phyloP scores from a whole-genome alignment of 345 rosid species.

The Aethionema arabicum region DNA sequence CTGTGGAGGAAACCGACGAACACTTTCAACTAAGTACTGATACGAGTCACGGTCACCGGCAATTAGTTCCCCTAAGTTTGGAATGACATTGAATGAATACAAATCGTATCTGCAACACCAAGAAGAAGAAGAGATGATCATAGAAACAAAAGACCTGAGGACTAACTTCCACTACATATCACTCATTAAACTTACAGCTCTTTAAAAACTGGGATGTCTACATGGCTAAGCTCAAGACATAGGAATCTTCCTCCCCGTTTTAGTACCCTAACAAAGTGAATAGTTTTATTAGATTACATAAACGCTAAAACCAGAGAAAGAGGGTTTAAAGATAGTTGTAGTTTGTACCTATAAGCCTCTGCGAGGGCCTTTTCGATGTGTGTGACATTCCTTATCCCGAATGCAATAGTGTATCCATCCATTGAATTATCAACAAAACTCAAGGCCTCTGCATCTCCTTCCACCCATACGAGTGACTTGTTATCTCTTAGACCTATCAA shows the following conservation, averaged over 20 bases:
- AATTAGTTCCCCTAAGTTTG: slow-evolving; percentile 75
- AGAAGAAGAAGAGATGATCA: slow-evolving; percentile 17
- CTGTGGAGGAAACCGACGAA: slow-evolving; percentile 93
- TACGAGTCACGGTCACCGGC: slow-evolving; percentile 83
- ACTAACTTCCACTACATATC: slow-evolving; percentile 3
- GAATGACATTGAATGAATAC: slow-evolving; percentile 84
- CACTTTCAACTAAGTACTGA: slow-evolving; percentile 90
- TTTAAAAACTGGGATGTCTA: slow-evolving; percentile 78
- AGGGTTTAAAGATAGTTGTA: neutral
- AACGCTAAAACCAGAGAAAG: neutral
- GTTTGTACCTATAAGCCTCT: slow-evolving; percentile 70
- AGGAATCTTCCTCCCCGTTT: slow-evolving; percentile 92
- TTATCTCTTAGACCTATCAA: slow-evolving; percentile 43
- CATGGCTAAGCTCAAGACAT: slow-evolving; percentile 95
- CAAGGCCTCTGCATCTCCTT: slow-evolving; percentile 92
- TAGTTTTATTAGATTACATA: neutral
- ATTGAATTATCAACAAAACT: slow-evolving; percentile 66
- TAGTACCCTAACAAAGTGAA: slow-evolving; percentile 57
- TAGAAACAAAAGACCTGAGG: neutral
- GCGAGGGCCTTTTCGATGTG: slow-evolving; percentile 89
- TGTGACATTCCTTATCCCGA: slow-evolving; percentile 97
- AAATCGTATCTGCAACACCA: slow-evolving; percentile 66
- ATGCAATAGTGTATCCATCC: slow-evolving; percentile 97
- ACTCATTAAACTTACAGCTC: slow-evolving; percentile 57
- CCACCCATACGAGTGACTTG: slow-evolving; percentile 78